Conservation (phyloP, 2,329 filamentous ascomycete species). For the Aspergillus caelatus region DNA sequence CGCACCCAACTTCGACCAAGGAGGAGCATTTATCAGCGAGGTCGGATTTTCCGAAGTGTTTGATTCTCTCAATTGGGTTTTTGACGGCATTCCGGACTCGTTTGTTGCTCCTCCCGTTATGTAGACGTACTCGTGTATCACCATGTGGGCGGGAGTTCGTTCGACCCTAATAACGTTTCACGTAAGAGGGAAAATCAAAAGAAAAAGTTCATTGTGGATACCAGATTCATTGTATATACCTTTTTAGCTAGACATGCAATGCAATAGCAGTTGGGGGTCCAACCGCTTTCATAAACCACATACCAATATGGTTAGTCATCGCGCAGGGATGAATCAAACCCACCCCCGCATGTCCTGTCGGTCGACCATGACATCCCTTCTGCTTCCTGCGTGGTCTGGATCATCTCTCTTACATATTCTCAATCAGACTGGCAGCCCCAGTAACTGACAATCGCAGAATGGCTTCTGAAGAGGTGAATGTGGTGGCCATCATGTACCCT, state of each 20-base stretch:
- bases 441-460: constrained; percentile 17
- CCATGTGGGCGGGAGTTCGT: neutral
- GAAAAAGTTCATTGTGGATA: constrained; percentile 7
- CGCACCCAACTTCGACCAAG: constrained; percentile 39
- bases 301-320: constrained; percentile 2
- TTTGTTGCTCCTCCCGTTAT: constrained; percentile 41
- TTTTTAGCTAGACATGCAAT: neutral
- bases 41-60: constrained; percentile 72
- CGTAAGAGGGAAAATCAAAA: neutral
- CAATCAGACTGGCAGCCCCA: neutral
- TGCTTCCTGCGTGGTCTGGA: neutral
- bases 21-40: constrained; percentile 41
- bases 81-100: constrained; percentile 78
- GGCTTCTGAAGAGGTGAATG: constrained; percentile 32
- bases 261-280: neutral
- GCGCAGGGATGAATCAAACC: neutral
- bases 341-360: neutral
- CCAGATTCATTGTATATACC: neutral
- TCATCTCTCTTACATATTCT: neutral
- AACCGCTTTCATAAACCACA: neutral
- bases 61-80: constrained; percentile 88
- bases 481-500: constrained; percentile 32
- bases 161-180: neutral
- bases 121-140: constrained; percentile 14
- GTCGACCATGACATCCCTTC: neutral